Percentiles rank a stretch among this genome's conserved stretches.
Evolutionary conservation across 2,329 filamentous ascomycete species (phyloP).

Genomic region (Rutstroemia sp.): DNA sequence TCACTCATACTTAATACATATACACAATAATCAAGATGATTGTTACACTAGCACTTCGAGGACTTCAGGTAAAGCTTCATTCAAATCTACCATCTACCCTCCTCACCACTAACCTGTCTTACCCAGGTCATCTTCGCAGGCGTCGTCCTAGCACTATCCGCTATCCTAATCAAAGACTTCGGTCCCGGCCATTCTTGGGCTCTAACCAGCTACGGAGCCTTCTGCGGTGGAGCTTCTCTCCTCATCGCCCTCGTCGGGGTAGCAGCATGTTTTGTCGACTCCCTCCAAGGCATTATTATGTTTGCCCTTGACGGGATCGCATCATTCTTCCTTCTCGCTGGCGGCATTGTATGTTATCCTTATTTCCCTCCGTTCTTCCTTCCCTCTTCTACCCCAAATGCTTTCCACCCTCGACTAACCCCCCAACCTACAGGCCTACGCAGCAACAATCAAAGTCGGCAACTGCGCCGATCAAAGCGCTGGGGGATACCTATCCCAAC

Average conservation of each 20-base stretch:
- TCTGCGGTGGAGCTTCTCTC: slow-evolving; percentile 22
- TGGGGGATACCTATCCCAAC: slow-evolving; percentile 6
- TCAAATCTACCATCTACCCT: not conserved
- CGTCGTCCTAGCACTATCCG: slow-evolving; percentile 22
- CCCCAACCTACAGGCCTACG: slow-evolving; percentile 19
- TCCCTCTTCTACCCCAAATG: not conserved
- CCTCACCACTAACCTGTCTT: not conserved
- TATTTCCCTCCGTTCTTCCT: not conserved
- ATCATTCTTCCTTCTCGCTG: slow-evolving; percentile 23
- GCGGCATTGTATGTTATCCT: slow-evolving; percentile 20
- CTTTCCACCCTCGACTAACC: too few relatives aligned
- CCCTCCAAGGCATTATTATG: slow-evolving; percentile 20
- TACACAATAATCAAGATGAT: slow-evolving; percentile 16
- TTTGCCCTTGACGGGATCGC: slow-evolving; percentile 20
- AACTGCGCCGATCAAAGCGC: slow-evolving; percentile 17
- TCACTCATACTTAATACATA: not conserved
- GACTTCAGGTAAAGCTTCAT: slow-evolving; percentile 13
- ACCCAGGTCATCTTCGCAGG: slow-evolving; percentile 19
- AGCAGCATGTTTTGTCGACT: slow-evolving; percentile 19
- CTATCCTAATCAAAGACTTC: slow-evolving; percentile 18
- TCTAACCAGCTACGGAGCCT: slow-evolving; percentile 20
- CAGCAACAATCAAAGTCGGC: slow-evolving; percentile 18
- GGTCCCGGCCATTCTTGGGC: slow-evolving; percentile 17
- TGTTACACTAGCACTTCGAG: slow-evolving; percentile 18
- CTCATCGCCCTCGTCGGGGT: slow-evolving; percentile 18